Evolutionary conservation across 2,329 filamentous ascomycete species (phyloP).

Genomic region (Aureobasidium namibiae): DNA sequence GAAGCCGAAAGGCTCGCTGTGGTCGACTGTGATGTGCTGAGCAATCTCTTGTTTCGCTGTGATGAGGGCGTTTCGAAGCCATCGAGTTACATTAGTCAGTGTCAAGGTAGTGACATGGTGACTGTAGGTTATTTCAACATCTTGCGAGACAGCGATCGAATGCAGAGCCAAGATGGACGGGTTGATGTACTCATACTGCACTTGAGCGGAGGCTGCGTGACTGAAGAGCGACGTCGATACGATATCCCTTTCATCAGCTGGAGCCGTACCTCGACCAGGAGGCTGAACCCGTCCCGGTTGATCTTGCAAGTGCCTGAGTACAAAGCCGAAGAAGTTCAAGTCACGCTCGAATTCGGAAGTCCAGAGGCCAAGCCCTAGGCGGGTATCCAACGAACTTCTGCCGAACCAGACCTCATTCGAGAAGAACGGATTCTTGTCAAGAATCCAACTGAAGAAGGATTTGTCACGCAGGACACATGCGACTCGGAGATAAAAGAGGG

Average conservation of each 20-base stretch:
- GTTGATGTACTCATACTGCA: neutral
- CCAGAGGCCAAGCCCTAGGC: neutral
- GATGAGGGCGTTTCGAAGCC: neutral
- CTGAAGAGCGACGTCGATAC: neutral
- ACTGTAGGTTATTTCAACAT: too few species aligned
- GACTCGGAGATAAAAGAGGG: neutral
- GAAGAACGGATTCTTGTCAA: neutral
- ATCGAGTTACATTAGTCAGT: neutral
- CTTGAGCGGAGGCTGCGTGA: neutral
- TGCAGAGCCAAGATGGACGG: neutral
- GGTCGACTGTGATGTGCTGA: neutral
- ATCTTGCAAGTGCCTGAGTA: neutral
- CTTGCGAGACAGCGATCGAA: neutral
- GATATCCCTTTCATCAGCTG: neutral
- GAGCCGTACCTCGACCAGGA: neutral
- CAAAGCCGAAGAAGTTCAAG: neutral
- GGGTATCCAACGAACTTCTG: neutral
- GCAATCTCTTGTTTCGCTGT: neutral
- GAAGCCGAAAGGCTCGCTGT: neutral
- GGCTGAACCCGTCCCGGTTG: neutral
- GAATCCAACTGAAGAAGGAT: neutral
- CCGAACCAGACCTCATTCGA: neutral
- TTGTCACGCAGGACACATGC: neutral
- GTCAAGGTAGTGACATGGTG: neutral
- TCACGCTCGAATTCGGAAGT: neutral